A percentile compares a stretch with the other conserved stretches of the same genome.
Conservation (phyloP, 208 protist species). For the Giardia muris region DNA sequence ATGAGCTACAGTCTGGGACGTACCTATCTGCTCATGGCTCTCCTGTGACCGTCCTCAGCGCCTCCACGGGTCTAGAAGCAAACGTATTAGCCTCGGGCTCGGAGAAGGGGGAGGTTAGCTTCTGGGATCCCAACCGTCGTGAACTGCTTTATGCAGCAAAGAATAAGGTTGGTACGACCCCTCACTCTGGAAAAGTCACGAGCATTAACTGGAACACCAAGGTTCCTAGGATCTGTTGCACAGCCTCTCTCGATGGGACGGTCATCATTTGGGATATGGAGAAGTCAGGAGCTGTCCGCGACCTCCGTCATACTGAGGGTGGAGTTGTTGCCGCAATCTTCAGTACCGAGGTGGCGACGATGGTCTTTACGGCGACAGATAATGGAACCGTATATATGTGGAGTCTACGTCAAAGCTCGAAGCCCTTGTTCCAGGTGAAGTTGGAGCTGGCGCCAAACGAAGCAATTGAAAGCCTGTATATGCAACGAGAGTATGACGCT, state of each 20-base stretch:
- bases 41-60: not conserved
- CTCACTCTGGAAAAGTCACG: not conserved
- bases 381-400: not conserved
- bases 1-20: not conserved
- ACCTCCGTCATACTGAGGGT: not conserved
- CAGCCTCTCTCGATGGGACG: not conserved
- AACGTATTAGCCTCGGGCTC: not conserved
- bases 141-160: not conserved
- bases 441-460: not conserved
- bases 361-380: not conserved
- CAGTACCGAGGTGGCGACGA: not conserved
- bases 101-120: not conserved
- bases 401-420: not conserved
- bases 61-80: not conserved
- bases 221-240: not conserved
- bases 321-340: not conserved
- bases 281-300: not conserved
- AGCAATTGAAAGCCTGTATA: not conserved
- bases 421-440: not conserved
- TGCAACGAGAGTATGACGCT: not conserved
- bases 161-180: not conserved
- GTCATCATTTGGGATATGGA: conserved; percentile 18
- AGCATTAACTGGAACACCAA: not conserved
- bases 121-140: not conserved
- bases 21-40: not conserved